phyloP scores from a whole-genome alignment of 225 moss, liverwort and hornwort genomes.

The Pseudoscleropodium purum region DNA sequence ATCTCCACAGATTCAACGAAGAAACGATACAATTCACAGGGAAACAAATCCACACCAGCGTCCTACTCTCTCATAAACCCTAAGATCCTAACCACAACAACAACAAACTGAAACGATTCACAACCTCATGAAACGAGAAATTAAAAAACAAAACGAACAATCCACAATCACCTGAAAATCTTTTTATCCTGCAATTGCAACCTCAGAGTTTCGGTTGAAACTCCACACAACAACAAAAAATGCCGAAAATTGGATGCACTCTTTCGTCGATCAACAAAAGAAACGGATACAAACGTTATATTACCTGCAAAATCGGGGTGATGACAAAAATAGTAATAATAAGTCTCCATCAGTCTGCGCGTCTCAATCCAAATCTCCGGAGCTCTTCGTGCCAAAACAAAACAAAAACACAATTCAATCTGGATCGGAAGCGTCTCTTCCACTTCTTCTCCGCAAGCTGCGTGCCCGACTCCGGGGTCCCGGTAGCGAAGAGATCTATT shows the following conservation, averaged over 20 bases:
- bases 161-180: background rate
- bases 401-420: background rate
- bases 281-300: background rate
- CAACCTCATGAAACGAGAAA: background rate
- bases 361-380: background rate
- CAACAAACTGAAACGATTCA: background rate
- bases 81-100: background rate
- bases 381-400: background rate
- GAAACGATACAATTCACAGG: background rate
- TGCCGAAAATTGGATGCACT: background rate
- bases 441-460: background rate
- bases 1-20: background rate
- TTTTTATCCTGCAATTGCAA: background rate
- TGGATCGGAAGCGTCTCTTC: slow-evolving; percentile 9
- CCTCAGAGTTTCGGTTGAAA: background rate
- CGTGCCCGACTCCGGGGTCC: background rate
- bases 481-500: background rate
- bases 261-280: background rate
- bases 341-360: background rate
- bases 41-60: background rate
- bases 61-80: background rate
- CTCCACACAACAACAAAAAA: background rate
- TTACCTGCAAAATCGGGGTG: background rate
- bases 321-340: background rate
- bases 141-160: background rate